A percentile compares a stretch with the other conserved stretches of the same genome.
phyloP scores from a whole-genome alignment of 371 early-diverging fungal species.

The Funneliformis caledonium region DNA sequence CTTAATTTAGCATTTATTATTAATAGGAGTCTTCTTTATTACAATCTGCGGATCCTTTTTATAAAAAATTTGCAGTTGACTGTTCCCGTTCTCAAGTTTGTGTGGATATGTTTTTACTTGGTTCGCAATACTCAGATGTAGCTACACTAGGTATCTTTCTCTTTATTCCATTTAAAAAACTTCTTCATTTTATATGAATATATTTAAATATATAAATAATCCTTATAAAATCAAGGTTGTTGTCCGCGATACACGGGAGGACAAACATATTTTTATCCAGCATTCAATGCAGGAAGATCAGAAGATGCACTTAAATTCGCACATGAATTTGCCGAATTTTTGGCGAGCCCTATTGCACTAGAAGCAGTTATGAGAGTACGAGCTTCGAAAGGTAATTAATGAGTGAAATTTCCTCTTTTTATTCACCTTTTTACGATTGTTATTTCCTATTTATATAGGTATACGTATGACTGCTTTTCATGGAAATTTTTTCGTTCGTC shows the following conservation, averaged over 20 bases:
- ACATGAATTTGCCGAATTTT: conserved; percentile 83
- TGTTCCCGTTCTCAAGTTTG: conserved; percentile 92
- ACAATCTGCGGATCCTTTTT: conserved; percentile 85
- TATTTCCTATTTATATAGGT: conserved; percentile 32
- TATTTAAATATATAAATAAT: neutral
- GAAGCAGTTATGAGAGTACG: conserved; percentile 97
- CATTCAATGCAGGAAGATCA: conserved; percentile 85
- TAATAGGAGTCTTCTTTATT: conserved; percentile 77
- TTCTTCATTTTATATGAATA: neutral
- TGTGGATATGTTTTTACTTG: conserved; percentile 93
- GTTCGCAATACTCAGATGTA: conserved; percentile 89
- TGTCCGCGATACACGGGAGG: conserved; percentile 95
- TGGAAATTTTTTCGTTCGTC: conserved; percentile 96
- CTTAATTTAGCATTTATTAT: conserved; percentile 22
- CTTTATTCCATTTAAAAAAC: neutral
- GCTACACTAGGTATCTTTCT: conserved; percentile 77
- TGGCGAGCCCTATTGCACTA: conserved; percentile 85
- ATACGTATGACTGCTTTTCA: conserved; percentile 88
- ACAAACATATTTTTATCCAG: conserved; percentile 92
- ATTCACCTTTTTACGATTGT: neutral
- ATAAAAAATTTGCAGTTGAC: conserved; percentile 93
- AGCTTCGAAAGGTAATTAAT: conserved; percentile 76
- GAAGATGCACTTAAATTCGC: conserved; percentile 91
- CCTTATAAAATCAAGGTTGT: conserved; percentile 51
- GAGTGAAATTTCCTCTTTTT: neutral